Base-by-base conservation (phyloP, 2,329 filamentous ascomycete species). In the Fusarium subglutinans region DNA sequence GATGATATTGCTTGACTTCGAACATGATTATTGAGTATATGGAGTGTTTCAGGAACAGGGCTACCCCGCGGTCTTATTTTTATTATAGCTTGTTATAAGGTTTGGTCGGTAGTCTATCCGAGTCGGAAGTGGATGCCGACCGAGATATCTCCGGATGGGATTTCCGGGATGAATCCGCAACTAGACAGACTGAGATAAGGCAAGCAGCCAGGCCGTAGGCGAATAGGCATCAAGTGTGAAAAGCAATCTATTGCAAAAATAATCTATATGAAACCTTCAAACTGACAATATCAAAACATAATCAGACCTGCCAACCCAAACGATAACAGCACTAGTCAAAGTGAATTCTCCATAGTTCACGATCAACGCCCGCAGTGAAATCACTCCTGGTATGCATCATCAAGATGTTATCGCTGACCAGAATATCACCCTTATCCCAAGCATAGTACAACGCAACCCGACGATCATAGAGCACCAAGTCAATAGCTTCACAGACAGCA, bases 341-440 rank as follows among this genome's bases (percentile, higher is more conserved):
- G 70, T 87, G 85, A 59, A 88, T 87, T 20, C 86, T 77, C 87
- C 86, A 88, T 43, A 88, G 75, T 72, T 88, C 86, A 26, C 86
- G 77, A 55, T 86, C 82, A 30, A 81, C 80, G 0, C 84, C 84
- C 0, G 84, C 80, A 5, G 77, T 80, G 51, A 87, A 87, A 45
- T 84, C 83, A 54, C 83, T 87, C 54, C 85, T 78, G 0, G 86
- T 88, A 59, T 89, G 86, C 84, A 89, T 83, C 70, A 83, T 84
- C 61, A 85, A 64, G 8, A 84, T 76, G 55, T 89, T 90, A 70
- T 90, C 88, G 66, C 81, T 89, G 10, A 90, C 78, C 3, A 90
- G 69, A 43, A 90, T 51, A 73, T 90, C 88, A 0, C 88, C 88
- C 79, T 87, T 84, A 59, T 89, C 84, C 87, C 88, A 90, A 10